Conservation (phyloP, 75 land plant genomes). For the Azolla pinnata region DNA sequence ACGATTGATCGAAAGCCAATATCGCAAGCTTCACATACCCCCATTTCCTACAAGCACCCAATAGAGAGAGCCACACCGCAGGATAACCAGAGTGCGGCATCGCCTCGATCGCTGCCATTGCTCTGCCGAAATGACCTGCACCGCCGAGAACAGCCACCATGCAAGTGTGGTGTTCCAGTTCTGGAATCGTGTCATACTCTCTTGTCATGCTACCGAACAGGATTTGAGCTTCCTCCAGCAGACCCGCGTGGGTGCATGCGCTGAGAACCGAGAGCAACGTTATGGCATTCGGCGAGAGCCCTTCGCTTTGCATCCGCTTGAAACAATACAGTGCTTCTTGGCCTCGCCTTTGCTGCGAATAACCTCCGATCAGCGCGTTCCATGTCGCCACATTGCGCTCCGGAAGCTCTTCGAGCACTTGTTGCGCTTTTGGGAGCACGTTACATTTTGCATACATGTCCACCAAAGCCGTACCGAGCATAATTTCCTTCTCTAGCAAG, state of each 20-base stretch:
- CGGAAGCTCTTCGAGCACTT: constrained; percentile 15
- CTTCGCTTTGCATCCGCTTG: constrained; percentile 12
- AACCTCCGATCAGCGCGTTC: constrained; percentile 23
- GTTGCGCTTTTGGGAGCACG: constrained; percentile 12
- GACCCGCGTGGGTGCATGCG: constrained; percentile 35
- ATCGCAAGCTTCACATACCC: constrained; percentile 10
- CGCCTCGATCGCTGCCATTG: background rate
- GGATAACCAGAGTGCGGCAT: background rate
- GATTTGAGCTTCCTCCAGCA: constrained; percentile 20
- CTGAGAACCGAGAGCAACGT: constrained; percentile 42
- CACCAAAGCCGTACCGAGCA: background rate
- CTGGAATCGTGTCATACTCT: constrained; percentile 8
- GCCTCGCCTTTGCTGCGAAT: constrained; percentile 16
- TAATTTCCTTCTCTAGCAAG: background rate
- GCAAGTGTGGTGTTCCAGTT: constrained; percentile 13
- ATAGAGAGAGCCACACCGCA: constrained; percentile 8
- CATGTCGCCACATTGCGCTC: constrained; percentile 19
- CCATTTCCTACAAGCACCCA: constrained; percentile 13
- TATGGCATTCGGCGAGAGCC: constrained; percentile 29
- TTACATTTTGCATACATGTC: constrained; percentile 21
- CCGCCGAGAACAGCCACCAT: constrained; percentile 9
- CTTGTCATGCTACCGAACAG: constrained; percentile 3
- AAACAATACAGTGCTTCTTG: constrained; percentile 16
- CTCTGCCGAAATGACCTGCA: constrained; percentile 8
- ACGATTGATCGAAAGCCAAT: constrained; percentile 8